Evolutionary conservation across 1,284 basidiomycete species (phyloP), one percentile per base, ranked within the genome.

Genomic region (Trichosporon sp.): DNA sequence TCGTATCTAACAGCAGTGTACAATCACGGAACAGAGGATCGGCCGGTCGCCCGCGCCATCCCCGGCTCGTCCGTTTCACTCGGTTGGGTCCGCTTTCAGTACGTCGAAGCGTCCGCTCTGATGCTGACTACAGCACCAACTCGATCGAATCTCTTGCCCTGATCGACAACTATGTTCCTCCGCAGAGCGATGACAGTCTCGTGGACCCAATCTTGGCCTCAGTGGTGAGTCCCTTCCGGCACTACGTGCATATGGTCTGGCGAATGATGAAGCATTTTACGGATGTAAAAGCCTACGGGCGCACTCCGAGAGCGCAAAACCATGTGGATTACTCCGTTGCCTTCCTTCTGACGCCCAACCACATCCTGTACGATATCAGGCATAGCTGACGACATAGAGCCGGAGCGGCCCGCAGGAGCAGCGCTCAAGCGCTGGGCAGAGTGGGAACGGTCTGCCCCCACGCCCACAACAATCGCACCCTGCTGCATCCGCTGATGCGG

Each of bases 21-120:
- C 65, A 79, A 77, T 59, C 76, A 77, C 63, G 78, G 78, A 7
- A 78, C 78, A 0, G 78, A 79, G 66, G 74, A 77, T 61, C 65
- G 78, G n/a, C 72, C 73, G 4, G 71, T 73, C 0, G 63, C 68
- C 6, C 65, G 71, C 14, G 72, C 70, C 34, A 60, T 78, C 4
- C 72, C 74, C 10, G 74, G 74, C 3, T 74, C 72, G 0, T 60
- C 68, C 2, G 67, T 65, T 19, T 72, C 70, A 1, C 69, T 79
- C 0, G 78, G 78, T 16, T 79, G 78, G 78, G 82, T 89, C 87
- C 80, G 95, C 91, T 82, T 91, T 88, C 60, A 95, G 91, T 88
- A 76, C 72, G 89, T 84, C 60, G 33, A 10, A 1, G 23, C 6
- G 9, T 0, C n/a, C 69, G 65, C 6, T 6, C 13, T 5, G 0